Percentiles rank a stretch among this genome's conserved stretches.
phyloP scores from a whole-genome alignment of 768 basidiomycete genomes.

The Boletus rubropictus region DNA sequence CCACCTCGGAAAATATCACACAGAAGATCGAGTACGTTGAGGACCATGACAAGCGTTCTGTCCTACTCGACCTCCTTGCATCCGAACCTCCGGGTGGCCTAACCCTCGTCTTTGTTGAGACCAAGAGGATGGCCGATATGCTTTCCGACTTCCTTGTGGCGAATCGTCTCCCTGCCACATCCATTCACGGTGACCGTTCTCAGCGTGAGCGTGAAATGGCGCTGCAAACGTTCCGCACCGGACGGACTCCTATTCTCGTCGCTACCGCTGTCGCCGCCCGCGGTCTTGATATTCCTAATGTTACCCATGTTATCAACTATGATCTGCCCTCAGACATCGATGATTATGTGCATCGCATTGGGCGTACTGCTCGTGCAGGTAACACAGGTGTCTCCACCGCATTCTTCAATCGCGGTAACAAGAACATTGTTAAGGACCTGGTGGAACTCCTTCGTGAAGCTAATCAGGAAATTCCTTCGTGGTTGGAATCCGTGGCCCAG shows the following conservation, averaged over 20 bases:
- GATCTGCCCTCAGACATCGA: slow-evolving; percentile 97
- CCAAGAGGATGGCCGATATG: slow-evolving; percentile 99
- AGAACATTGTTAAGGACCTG: slow-evolving; percentile 86
- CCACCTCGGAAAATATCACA: slow-evolving; percentile 98
- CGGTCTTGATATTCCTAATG: slow-evolving; percentile 98
- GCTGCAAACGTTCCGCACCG: slow-evolving; percentile 90
- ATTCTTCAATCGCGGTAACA: slow-evolving; percentile 93
- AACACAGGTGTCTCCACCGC: slow-evolving; percentile 95
- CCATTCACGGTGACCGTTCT: slow-evolving; percentile 96
- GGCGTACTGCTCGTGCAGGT: slow-evolving; percentile 97
- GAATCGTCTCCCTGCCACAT: slow-evolving; percentile 83
- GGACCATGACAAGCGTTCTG: slow-evolving; percentile 93
- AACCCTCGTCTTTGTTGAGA: slow-evolving; percentile 97
- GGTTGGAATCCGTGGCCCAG: slow-evolving; percentile 83
- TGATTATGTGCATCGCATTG: slow-evolving; percentile 98
- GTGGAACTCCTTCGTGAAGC: slow-evolving; percentile 93
- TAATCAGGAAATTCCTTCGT: slow-evolving; percentile 88
- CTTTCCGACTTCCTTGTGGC: slow-evolving; percentile 90
- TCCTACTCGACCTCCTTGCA: slow-evolving; percentile 87
- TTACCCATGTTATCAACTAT: slow-evolving; percentile 98
- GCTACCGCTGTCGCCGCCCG: slow-evolving; percentile 98
- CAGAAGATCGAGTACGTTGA: slow-evolving; percentile 99
- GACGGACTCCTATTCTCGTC: slow-evolving; percentile 92
- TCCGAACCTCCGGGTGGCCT: slow-evolving; percentile 68
- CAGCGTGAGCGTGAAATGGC: slow-evolving; percentile 98